phyloP scores from a whole-genome alignment of 2,329 filamentous ascomycete genomes.

The Cytospora leucostoma region DNA sequence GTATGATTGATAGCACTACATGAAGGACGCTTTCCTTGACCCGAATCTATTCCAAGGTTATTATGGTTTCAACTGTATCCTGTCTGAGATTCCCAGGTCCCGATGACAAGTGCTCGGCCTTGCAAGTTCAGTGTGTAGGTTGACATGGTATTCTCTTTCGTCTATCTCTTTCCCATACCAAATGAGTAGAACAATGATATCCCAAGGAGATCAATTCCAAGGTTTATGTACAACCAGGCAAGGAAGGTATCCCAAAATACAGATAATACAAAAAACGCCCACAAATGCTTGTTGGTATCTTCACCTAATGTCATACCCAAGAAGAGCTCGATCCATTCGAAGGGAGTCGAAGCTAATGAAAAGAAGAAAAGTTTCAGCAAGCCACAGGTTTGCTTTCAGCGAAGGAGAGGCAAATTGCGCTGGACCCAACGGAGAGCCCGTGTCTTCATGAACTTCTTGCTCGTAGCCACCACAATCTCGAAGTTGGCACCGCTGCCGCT shows the following conservation, averaged over 20 bases:
- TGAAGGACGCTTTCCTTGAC: no score
- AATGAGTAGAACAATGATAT: not conserved
- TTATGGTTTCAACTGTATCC: no score
- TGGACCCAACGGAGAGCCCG: constrained; percentile 18
- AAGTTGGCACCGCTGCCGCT: constrained; percentile 37
- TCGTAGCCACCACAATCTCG: constrained; percentile 30
- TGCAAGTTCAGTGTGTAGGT: not conserved
- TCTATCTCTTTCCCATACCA: not conserved
- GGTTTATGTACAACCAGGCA: not conserved
- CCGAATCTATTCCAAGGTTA: no score
- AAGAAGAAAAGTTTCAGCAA: not conserved
- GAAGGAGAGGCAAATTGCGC: constrained; percentile 11
- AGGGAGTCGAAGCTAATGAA: constrained; percentile 3
- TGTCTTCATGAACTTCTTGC: constrained; percentile 30
- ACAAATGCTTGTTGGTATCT: constrained; percentile 17
- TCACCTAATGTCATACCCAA: constrained; percentile 5
- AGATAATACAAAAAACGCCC: not conserved
- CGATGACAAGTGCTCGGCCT: no score
- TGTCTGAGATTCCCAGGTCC: no score
- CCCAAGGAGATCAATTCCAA: not conserved
- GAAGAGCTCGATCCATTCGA: not conserved
- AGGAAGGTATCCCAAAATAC: not conserved
- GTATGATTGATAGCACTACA: no score
- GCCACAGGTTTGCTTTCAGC: constrained; percentile 8
- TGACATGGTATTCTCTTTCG: not conserved